Conservation (phyloP, 2,329 filamentous ascomycete genomes). For the Aureobasidium pullulans region DNA sequence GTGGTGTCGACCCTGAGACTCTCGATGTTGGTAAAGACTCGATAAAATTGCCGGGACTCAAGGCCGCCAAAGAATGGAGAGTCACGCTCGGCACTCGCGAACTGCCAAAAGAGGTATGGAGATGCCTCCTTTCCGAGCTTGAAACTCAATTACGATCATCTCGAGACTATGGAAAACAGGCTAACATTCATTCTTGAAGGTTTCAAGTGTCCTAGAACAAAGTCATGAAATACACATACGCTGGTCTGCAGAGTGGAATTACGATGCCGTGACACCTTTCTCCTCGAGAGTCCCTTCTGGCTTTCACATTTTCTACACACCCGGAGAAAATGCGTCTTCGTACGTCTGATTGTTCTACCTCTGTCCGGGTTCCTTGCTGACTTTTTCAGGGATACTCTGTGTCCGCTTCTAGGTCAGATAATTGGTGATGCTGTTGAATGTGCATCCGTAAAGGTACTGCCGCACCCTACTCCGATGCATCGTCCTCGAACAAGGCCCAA, state of each 20-base stretch:
- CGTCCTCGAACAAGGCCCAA: background rate
- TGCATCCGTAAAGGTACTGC: constrained; percentile 38
- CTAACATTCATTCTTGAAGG: constrained; percentile 30
- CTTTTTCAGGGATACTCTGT: constrained; percentile 43
- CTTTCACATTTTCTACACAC: constrained; percentile 72
- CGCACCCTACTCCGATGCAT: background rate
- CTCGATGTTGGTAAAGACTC: constrained; percentile 50
- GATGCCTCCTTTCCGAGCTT: background rate
- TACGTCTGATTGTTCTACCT: constrained; percentile 21
- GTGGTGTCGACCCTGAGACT: constrained; percentile 56
- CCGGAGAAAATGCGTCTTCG: constrained; percentile 35
- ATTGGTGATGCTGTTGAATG: constrained; percentile 54
- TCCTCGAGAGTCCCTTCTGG: constrained; percentile 69
- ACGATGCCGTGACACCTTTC: constrained; percentile 60
- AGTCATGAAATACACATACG: constrained; percentile 69
- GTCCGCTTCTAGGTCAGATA: constrained; percentile 48
- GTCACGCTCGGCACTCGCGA: constrained; percentile 67
- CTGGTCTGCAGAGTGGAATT: constrained; percentile 59
- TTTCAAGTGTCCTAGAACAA: constrained; percentile 55
- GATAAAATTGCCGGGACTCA: constrained; percentile 52
- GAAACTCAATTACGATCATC: background rate
- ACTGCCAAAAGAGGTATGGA: constrained; percentile 56
- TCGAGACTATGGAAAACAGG: background rate
- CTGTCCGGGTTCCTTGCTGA: constrained; percentile 7
- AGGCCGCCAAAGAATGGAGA: constrained; percentile 69